phyloP scores from a whole-genome alignment of 2,329 filamentous ascomycete genomes.

The Hypoxylon sp. region DNA sequence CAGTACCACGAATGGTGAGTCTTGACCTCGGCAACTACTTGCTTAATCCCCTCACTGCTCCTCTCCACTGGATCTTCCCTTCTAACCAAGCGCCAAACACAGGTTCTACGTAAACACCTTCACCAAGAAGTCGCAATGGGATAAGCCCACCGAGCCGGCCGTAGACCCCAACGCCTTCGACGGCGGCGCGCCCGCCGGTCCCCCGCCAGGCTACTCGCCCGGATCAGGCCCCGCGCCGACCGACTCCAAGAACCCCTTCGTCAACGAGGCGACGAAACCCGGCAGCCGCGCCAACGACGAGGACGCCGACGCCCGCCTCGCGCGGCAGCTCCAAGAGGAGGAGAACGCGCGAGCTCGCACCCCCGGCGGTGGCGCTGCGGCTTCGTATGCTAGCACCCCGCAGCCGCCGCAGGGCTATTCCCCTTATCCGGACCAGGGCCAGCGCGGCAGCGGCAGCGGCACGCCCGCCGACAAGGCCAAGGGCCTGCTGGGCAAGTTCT shows the following conservation, averaged over 20 bases:
- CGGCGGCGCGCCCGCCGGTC: conserved; percentile 62
- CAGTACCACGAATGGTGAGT: conserved; percentile 82
- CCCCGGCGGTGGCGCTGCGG: conserved; percentile 46
- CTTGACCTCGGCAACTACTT: conserved; percentile 10
- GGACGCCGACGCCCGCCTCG: conserved; percentile 63
- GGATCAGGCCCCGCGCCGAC: conserved; percentile 58
- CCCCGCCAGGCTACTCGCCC: conserved; percentile 75
- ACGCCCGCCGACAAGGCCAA: conserved; percentile 57
- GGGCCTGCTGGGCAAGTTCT: conserved; percentile 51
- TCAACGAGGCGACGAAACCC: conserved; percentile 51
- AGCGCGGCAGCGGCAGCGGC: conserved; percentile 54
- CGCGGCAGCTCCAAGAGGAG: conserved; percentile 83
- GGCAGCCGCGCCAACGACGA: conserved; percentile 49
- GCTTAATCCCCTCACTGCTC: conserved; percentile 36
- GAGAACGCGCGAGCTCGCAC: conserved; percentile 71
- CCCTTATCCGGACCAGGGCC: conserved; percentile 53
- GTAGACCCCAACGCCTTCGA: conserved; percentile 58
- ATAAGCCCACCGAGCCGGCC: conserved; percentile 78
- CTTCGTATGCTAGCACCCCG: conserved; percentile 50
- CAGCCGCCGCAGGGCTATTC: conserved; percentile 45
- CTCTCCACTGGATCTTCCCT: background rate
- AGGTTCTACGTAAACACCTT: conserved; percentile 93
- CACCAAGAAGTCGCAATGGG: conserved; percentile 93
- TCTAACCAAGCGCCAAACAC: conserved; percentile 2
- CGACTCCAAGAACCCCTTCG: conserved; percentile 79